Evolutionary conservation across 2,329 filamentous ascomycete genomes (phyloP), one percentile per base, ranked within the genome.

Genomic region (Curvularia sp.): DNA sequence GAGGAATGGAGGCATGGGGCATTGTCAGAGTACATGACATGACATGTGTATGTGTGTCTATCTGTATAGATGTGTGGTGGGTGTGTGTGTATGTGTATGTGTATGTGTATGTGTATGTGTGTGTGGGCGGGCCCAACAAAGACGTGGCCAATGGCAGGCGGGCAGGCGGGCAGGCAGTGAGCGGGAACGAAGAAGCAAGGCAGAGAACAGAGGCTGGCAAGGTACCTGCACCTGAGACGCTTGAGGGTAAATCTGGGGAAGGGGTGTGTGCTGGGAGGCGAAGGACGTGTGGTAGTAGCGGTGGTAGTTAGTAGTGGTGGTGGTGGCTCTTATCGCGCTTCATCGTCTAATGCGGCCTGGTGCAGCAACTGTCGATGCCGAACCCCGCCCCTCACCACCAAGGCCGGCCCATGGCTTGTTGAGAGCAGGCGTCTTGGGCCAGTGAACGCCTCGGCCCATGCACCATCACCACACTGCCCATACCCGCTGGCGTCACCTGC

Each of bases 161-260:
- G 7, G 12, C 13, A 34, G 13, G 5, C 30, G 30, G 32, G 32
- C 32, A 34, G 32, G 32, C 12, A 4, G 38, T 46, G 32, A 50
- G 61, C 68, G 66, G 69, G 67, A 71, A 42, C 64, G 64, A 70
- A 71, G 54, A 69, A 70, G 65, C 65, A 70, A 68, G 62, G 21
- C 28, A 4, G 5, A 21, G 6, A n/a, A 27, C 49, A 18, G 43
- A 36, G 43, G n/a, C n/a, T n/a, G n/a, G n/a, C n/a, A n/a, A n/a
- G n/a, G n/a, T n/a, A n/a, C n/a, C n/a, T n/a, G n/a, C 47, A 43
- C 41, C 39, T 48, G 51, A 36, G 28, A 10, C 36, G 23, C 34
- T 36, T 34, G 53, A 63, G 60, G 42, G 63, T 55, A 65, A 67
- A 70, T 71, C 70, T 73, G 70, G 70, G 70, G 70, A 71, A 64